Base-by-base conservation (phyloP, 495 filamentous ascomycete species). In the Penicillium psychrofluorescens region DNA sequence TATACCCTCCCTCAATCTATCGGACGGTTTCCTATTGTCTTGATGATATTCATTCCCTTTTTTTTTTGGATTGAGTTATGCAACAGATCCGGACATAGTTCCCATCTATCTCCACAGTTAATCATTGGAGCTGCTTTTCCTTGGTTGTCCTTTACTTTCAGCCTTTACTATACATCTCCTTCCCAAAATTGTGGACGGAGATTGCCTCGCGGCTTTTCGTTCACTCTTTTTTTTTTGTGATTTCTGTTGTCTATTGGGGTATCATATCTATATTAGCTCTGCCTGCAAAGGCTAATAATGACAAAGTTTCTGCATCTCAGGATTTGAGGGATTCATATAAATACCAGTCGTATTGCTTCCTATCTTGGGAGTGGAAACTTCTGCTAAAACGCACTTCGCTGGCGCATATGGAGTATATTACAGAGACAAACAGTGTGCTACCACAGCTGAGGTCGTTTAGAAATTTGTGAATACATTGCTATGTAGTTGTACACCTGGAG, bases 221-320 rank as follows among this genome's bases (percentile, higher is more conserved):
- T 34, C 14, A n/a, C 33, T 16, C 15, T 29, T 42, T 31, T 38
- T 12, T 11, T 12, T 29, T n/a, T 11, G 22, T n/a, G 11, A 15
- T 1, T 11, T 15, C 35, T 34, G 11, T 28, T 36, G 22, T 22
- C 22, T 22, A 29, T 48, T 14, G 15, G 9, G 27, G 13, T 12
- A 13, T 11, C 37, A 38, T 36, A 42, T 34, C 32, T 42, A 38
- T 29, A 43, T 22, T 22, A 22, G 22, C 22, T 22, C 22, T 38
- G 45, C 34, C 34, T 42, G 39, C 45, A 37, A 48, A 38, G 45
- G 45, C 29, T 43, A 48, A 47, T 47, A 33, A 48, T 11, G 33
- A 42, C 13, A 32, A 12, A 34, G 12, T 34, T 10, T 34, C 32
- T 34, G 32, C 22, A 22, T 6, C 22, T 22, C 22, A 22, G 22